These are phyloP conservation scores for Solanum virginianum DNA, from an alignment of 257 asterid genomes.

Conservation along the genomic window DNA sequence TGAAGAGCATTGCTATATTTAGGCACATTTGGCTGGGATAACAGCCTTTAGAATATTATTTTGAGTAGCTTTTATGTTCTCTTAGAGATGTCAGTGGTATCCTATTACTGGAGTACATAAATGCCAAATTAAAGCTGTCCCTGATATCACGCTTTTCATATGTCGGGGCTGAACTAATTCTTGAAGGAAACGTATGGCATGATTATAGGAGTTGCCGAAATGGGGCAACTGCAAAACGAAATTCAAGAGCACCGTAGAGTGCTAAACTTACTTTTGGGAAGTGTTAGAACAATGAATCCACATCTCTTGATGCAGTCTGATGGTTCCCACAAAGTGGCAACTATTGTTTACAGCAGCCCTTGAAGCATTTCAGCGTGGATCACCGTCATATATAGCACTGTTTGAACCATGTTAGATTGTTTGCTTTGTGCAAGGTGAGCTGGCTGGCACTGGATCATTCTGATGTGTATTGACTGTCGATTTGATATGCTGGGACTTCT, in stretches of 20 bases:
- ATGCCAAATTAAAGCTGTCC: background rate
- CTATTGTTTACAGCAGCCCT: background rate
- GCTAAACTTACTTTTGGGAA: background rate
- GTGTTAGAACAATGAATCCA: background rate
- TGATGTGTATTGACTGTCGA: background rate
- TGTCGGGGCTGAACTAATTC: background rate
- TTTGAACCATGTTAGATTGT: background rate
- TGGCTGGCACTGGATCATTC: background rate
- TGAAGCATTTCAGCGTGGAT: background rate
- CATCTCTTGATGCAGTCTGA: background rate
- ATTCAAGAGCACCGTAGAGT: background rate
- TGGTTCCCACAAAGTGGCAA: background rate
- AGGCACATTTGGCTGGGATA: background rate
- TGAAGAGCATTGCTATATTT: background rate
- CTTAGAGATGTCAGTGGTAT: background rate
- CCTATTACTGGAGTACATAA: background rate
- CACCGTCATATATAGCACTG: background rate
- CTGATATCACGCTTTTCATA: background rate
- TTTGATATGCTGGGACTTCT: background rate
- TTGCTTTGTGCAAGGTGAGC: constrained; percentile 9
- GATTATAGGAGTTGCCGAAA: background rate
- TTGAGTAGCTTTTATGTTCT: background rate
- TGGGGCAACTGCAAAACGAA: background rate
- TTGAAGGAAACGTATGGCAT: background rate
- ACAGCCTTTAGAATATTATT: background rate